Percentiles rank a stretch among this genome's conserved stretches.
These are phyloP conservation scores for Noccaea caerulescens DNA, from an alignment of 345 rosid genomes.

Conservation along the genomic window DNA sequence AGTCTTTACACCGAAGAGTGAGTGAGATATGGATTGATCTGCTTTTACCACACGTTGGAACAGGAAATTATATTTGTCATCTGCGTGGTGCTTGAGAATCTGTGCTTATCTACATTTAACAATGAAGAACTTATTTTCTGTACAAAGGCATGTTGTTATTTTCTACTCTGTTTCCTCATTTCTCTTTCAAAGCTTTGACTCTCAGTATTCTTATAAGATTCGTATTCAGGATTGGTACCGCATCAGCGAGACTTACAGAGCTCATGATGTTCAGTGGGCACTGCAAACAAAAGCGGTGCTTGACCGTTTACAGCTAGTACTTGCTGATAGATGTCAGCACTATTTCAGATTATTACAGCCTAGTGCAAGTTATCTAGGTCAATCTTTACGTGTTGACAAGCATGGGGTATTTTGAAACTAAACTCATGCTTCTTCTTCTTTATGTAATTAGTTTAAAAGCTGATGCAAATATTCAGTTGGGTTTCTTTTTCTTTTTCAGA, in stretches of 20 bases:
- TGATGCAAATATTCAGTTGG: neutral
- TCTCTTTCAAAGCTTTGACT: conserved; percentile 11
- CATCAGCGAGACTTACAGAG: conserved; percentile 61
- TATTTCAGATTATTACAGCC: conserved; percentile 81
- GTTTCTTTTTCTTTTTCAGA: conserved; percentile 51
- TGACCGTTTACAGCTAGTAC: conserved; percentile 89
- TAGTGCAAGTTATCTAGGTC: conserved; percentile 87
- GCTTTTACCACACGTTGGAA: conserved; percentile 29
- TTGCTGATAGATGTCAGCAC: conserved; percentile 83
- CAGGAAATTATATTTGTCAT: conserved; percentile 84
- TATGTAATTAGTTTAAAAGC: conserved; percentile 13
- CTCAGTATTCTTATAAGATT: conserved; percentile 11
- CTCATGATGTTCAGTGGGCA: conserved; percentile 73
- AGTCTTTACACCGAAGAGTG: conserved; percentile 5
- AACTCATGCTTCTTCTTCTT: conserved; percentile 13
- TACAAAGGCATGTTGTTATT: conserved; percentile 58
- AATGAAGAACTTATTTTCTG: conserved; percentile 88
- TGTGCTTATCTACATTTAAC: conserved; percentile 80
- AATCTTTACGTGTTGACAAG: conserved; percentile 68
- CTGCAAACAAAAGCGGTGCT: conserved; percentile 89
- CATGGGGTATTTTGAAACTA: conserved; percentile 65
- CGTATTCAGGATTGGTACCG: conserved; percentile 78
- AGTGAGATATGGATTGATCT: conserved; percentile 13
- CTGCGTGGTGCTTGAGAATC: conserved; percentile 77
- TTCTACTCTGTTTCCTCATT: neutral